These are phyloP conservation scores for Cardamine chenopodiifolia DNA, from an alignment of 345 rosid species.

Conservation along the genomic window DNA sequence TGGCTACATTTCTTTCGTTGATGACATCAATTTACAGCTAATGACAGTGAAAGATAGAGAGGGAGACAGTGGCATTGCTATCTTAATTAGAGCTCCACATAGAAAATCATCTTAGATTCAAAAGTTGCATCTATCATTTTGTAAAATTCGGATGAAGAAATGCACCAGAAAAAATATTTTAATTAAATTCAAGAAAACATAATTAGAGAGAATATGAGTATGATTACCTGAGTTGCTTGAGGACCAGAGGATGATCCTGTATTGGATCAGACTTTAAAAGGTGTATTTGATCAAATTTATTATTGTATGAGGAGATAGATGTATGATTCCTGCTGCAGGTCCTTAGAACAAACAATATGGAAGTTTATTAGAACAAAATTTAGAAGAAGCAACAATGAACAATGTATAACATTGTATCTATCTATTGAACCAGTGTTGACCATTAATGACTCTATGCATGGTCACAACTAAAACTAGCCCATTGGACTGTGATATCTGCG, in stretches of 20 bases:
- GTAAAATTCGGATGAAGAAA: neutral
- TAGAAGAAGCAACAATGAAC: neutral
- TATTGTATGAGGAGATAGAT: neutral
- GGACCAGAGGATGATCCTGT: neutral
- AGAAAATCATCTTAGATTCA: constrained; percentile 19
- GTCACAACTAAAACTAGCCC: constrained; percentile 1
- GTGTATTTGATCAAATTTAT: neutral
- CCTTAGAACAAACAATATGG: neutral
- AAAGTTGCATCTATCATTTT: constrained; percentile 6
- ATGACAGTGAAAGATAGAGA: constrained; percentile 31
- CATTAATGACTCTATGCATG: constrained; percentile 1
- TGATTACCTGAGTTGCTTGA: neutral
- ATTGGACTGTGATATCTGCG: neutral
- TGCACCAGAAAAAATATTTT: neutral
- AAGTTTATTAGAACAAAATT: neutral
- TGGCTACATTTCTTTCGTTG: constrained; percentile 14
- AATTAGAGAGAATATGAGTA: neutral
- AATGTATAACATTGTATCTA: neutral
- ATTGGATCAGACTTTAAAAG: neutral
- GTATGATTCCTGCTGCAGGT: neutral
- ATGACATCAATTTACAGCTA: constrained; percentile 41
- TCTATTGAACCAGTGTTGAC: neutral
- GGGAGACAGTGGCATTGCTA: neutral
- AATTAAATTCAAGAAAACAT: neutral
- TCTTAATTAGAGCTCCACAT: constrained; percentile 12